Evolutionary conservation across 2,329 filamentous ascomycete genomes (phyloP).

Genomic region (Fusarium musae): DNA sequence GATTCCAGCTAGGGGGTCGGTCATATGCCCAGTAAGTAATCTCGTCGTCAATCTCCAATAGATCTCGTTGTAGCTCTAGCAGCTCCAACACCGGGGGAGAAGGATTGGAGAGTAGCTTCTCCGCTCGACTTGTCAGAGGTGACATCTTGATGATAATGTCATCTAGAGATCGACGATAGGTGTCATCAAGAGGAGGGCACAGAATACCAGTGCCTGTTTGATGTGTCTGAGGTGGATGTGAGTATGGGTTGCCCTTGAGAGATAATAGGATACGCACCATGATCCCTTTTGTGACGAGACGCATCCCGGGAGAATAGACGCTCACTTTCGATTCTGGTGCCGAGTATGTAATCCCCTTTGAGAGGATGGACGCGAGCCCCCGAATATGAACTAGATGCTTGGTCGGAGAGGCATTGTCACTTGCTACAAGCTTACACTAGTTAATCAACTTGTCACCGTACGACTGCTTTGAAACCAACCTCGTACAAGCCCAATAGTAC

Average conservation of each 20-base stretch:
- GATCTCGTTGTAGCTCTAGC: background rate
- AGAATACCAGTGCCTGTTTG: background rate
- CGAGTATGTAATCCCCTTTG: background rate
- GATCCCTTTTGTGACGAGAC: slow-evolving; percentile 3
- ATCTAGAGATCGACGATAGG: slow-evolving; percentile 1
- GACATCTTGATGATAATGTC: slow-evolving; percentile 5
- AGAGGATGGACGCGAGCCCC: background rate
- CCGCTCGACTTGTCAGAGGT: slow-evolving; percentile 1
- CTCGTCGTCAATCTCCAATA: background rate
- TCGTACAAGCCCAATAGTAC: slow-evolving; percentile 1
- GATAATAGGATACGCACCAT: background rate
- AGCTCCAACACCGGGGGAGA: background rate
- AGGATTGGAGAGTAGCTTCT: background rate
- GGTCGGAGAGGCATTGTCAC: background rate
- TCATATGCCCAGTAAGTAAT: slow-evolving; percentile 2
- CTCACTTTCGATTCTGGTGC: background rate
- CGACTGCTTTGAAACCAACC: background rate
- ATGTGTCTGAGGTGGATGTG: background rate
- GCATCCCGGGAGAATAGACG: slow-evolving; percentile 1
- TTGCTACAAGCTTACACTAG: background rate
- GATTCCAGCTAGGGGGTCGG: background rate
- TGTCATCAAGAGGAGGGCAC: background rate
- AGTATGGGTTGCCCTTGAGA: background rate
- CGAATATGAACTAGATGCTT: slow-evolving; percentile 1
- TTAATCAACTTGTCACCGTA: background rate